These are phyloP conservation scores for Zygosaccharomyces gambellarensis DNA, from an alignment of 805 yeast species.

Conservation along the genomic window DNA sequence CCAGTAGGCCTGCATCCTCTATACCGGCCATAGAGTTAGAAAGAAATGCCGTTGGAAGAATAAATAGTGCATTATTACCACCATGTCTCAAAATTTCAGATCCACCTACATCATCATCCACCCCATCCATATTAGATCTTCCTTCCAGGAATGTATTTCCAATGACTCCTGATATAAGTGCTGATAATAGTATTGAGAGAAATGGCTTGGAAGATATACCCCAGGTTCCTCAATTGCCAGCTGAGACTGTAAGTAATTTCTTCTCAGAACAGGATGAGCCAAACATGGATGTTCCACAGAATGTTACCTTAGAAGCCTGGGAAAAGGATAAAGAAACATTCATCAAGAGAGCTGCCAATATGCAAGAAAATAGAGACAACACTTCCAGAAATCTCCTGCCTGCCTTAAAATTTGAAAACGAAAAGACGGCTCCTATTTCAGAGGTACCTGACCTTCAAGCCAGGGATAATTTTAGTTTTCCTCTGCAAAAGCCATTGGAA, in stretches of 20 bases:
- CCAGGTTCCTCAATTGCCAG: constrained; percentile 12
- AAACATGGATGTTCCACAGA: constrained; percentile 15
- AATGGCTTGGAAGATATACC: constrained; percentile 24
- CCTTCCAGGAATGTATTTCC: neutral
- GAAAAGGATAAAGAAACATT: constrained; percentile 17
- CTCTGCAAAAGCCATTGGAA: constrained; percentile 9
- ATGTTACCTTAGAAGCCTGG: constrained; percentile 26
- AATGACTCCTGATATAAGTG: constrained; percentile 4
- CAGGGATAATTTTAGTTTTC: constrained; percentile 20
- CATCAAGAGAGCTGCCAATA: constrained; percentile 14
- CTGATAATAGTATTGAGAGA: constrained; percentile 7
- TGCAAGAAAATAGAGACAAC: constrained; percentile 6
- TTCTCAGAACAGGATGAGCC: constrained; percentile 4
- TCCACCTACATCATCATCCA: constrained; percentile 3
- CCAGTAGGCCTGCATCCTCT: constrained; percentile 6
- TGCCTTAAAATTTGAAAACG: constrained; percentile 15
- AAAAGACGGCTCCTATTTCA: neutral
- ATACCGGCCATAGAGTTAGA: constrained; percentile 23
- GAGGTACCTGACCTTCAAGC: constrained; percentile 6
- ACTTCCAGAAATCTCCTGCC: constrained; percentile 9
- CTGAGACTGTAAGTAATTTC: constrained; percentile 6
- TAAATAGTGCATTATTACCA: constrained; percentile 32
- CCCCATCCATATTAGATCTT: constrained; percentile 5
- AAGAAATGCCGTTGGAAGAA: constrained; percentile 29
- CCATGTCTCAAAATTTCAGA: constrained; percentile 20